A percentile compares a stretch with the other conserved stretches of the same genome.
These are phyloP conservation scores for Wickerhamiella occidentalis DNA, from an alignment of 805 yeast genomes.

Conservation along the genomic window DNA sequence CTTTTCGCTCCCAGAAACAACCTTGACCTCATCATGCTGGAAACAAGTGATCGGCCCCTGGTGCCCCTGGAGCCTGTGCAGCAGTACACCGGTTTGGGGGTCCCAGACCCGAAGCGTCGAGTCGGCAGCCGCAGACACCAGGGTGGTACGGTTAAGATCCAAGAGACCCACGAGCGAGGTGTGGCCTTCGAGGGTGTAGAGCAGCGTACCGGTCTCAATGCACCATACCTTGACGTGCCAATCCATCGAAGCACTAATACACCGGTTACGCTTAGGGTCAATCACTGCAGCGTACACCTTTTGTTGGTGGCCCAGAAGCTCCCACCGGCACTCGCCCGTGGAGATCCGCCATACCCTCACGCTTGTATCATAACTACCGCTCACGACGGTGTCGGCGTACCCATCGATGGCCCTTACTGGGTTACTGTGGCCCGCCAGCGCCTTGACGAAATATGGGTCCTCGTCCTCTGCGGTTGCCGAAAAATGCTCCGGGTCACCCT, in stretches of 20 bases:
- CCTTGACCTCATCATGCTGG: constrained; percentile 70
- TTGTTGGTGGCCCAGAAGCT: constrained; percentile 73
- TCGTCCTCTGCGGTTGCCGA: constrained; percentile 17
- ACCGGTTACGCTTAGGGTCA: constrained; percentile 61
- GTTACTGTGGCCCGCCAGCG: constrained; percentile 62
- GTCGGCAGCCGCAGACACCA: constrained; percentile 95
- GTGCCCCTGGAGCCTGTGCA: constrained; percentile 65
- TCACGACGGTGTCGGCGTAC: constrained; percentile 65
- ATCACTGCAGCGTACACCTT: constrained; percentile 80
- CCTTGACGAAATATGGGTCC: constrained; percentile 56
- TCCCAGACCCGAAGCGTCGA: constrained; percentile 88
- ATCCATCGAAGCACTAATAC: constrained; percentile 88
- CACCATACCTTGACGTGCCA: constrained; percentile 85
- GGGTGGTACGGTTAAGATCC: constrained; percentile 57
- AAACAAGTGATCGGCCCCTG: constrained; percentile 85
- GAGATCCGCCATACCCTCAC: constrained; percentile 87
- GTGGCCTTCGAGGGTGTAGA: constrained; percentile 72
- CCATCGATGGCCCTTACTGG: constrained; percentile 84
- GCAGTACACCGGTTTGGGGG: constrained; percentile 54
- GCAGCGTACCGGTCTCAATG: constrained; percentile 56
- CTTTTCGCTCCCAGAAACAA: constrained; percentile 81
- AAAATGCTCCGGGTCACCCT: constrained; percentile 26
- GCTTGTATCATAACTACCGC: constrained; percentile 84
- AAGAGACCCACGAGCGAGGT: constrained; percentile 79
- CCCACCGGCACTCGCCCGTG: constrained; percentile 58